Evolutionary conservation across 2,329 filamentous ascomycete genomes (phyloP).

Genomic region (Penicillium sp.): DNA sequence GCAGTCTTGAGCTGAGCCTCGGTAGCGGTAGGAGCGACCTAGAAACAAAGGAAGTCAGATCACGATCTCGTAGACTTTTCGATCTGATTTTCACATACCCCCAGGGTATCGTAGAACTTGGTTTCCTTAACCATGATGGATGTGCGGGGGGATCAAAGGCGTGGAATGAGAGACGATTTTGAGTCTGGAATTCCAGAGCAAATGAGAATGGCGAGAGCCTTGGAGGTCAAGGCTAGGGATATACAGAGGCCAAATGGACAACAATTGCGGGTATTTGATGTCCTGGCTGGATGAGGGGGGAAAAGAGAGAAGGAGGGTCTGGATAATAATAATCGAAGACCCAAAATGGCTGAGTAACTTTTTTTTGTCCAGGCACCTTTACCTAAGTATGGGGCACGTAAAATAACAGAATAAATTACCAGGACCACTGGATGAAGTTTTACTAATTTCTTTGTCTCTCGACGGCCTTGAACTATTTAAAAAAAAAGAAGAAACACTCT

Average conservation of each 20-base stretch:
- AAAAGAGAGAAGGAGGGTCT: conserved; percentile 14
- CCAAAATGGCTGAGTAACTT: conserved; percentile 27
- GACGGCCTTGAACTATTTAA: neutral
- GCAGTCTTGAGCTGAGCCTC: conserved; percentile 91
- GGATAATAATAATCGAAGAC: conserved; percentile 22
- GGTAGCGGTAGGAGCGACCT: conserved; percentile 78
- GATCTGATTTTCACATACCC: conserved; percentile 40
- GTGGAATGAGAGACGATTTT: conserved; percentile 9
- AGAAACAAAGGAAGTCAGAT: conserved; percentile 29
- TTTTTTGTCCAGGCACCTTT: conserved; percentile 23
- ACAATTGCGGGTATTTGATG: conserved; percentile 9
- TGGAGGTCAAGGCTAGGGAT: neutral
- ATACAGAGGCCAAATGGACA: conserved; percentile 11
- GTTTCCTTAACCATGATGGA: conserved; percentile 55
- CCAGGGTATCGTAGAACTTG: conserved; percentile 51
- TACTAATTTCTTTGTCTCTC: conserved; percentile 6
- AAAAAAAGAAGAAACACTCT: neutral
- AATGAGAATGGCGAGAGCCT: conserved; percentile 12
- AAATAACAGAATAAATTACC: conserved; percentile 18
- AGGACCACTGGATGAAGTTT: conserved; percentile 1
- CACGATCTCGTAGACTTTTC: neutral
- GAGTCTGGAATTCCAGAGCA: conserved; percentile 6
- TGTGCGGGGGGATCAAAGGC: conserved; percentile 20
- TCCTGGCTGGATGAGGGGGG: conserved; percentile 12
- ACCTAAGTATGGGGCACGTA: conserved; percentile 13